These are phyloP conservation scores for Exserohilum turcica DNA, from an alignment of 2,329 filamentous ascomycete species.

Conservation along the genomic window DNA sequence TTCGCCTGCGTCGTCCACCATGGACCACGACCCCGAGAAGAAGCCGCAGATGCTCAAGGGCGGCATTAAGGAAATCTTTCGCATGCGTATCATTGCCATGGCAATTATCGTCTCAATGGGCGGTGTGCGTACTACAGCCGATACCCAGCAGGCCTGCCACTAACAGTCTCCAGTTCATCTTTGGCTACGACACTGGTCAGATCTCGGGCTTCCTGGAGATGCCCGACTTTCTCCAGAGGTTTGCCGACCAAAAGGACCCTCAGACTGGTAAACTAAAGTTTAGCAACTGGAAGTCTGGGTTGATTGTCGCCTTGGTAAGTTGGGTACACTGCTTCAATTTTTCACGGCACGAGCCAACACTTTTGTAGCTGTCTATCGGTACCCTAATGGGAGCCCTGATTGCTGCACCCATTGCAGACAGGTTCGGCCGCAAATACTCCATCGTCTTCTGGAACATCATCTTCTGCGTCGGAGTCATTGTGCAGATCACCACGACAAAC, in stretches of 20 bases:
- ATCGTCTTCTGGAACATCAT: slow-evolving; percentile 68
- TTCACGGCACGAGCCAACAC: neutral
- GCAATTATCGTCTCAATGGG: slow-evolving; percentile 44
- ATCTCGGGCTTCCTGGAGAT: slow-evolving; percentile 47
- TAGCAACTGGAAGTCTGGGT: slow-evolving; percentile 40
- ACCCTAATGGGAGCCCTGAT: slow-evolving; percentile 74
- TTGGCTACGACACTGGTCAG: slow-evolving; percentile 45
- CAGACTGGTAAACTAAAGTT: slow-evolving; percentile 31
- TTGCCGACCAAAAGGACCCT: slow-evolving; percentile 32
- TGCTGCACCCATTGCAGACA: slow-evolving; percentile 63
- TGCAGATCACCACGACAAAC: slow-evolving; percentile 64
- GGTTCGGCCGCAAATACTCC: slow-evolving; percentile 64
- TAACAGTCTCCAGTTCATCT: slow-evolving; percentile 18
- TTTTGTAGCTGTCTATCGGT: slow-evolving; percentile 64
- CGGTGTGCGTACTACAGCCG: slow-evolving; percentile 29
- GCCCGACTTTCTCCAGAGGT: slow-evolving; percentile 40
- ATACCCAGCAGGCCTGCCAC: neutral
- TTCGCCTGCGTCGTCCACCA: slow-evolving; percentile 28
- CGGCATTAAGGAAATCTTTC: slow-evolving; percentile 36
- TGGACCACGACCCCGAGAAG: slow-evolving; percentile 35
- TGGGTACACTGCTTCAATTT: neutral
- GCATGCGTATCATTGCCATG: slow-evolving; percentile 42
- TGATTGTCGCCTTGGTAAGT: slow-evolving; percentile 44
- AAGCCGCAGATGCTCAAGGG: slow-evolving; percentile 30
- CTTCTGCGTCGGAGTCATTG: slow-evolving; percentile 67